Percentiles rank a stretch among this genome's conserved stretches.
Conservation (phyloP, 257 asterid species). For the Solanum pinnatisectum region DNA sequence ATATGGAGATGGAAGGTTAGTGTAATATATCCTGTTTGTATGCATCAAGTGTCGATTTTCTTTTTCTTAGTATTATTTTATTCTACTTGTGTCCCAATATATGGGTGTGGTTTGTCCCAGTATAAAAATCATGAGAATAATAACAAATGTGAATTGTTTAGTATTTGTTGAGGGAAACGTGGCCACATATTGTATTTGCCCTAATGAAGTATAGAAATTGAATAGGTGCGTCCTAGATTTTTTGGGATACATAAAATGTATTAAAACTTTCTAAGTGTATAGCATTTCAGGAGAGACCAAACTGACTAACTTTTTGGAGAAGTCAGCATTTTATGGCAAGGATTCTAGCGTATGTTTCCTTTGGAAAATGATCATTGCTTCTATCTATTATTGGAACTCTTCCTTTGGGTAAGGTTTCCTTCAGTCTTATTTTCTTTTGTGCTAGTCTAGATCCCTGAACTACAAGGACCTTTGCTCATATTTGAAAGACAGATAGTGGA, state of each 20-base stretch:
- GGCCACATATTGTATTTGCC: not conserved
- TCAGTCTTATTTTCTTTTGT: not conserved
- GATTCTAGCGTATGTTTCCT: not conserved
- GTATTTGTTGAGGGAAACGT: not conserved
- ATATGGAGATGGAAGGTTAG: slow-evolving; percentile 98
- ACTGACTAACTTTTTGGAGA: not conserved
- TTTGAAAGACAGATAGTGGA: not conserved
- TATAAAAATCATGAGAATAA: not conserved
- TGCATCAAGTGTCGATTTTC: slow-evolving; percentile 1
- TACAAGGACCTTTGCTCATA: not conserved
- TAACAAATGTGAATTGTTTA: not conserved
- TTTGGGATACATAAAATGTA: not conserved
- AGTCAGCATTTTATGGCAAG: not conserved
- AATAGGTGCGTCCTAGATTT: not conserved
- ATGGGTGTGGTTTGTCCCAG: not conserved
- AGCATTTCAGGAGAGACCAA: not conserved
- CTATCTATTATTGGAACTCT: not conserved
- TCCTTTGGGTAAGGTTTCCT: not conserved
- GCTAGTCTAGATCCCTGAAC: not conserved
- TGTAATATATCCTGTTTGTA: slow-evolving; percentile 3
- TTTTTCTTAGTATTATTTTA: not conserved
- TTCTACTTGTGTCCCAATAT: not conserved
- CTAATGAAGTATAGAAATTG: not conserved
- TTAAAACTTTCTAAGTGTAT: not conserved
- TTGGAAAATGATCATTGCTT: not conserved